Conservation (phyloP, 352 stramenopile species). For the Phytophthora quininea region DNA sequence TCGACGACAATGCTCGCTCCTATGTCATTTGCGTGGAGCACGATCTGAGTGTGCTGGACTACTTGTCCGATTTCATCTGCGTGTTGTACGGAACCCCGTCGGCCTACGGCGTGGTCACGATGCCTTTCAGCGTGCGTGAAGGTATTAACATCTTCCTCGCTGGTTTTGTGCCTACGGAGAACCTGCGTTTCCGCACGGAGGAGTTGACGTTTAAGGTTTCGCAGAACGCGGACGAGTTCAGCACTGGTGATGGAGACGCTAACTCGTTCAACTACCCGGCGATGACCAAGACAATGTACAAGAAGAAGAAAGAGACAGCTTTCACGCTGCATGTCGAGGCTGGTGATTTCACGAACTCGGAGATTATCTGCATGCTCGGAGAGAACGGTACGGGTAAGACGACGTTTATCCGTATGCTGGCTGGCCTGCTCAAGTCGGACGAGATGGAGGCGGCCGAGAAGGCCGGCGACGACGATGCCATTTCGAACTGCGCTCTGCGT, state of each 20-base stretch:
- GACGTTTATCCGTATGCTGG: conserved; percentile 99
- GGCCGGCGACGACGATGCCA: conserved; percentile 67
- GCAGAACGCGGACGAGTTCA: conserved; percentile 91
- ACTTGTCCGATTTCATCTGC: conserved; percentile 99
- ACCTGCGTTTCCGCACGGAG: conserved; percentile 98
- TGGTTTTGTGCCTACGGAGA: conserved; percentile 99
- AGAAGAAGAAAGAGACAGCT: conserved; percentile 91
- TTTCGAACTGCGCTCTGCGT: conserved; percentile 77
- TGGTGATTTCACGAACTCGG: conserved; percentile 97
- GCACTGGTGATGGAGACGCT: conserved; percentile 85
- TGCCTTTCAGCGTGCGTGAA: conserved; percentile 99
- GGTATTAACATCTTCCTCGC: conserved; percentile 99
- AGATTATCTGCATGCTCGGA: conserved; percentile 99
- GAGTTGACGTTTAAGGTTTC: conserved; percentile 99
- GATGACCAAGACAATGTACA: conserved; percentile 99
- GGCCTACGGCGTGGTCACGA: conserved; percentile 99
- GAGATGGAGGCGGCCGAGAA: conserved; percentile 92
- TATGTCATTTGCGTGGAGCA: conserved; percentile 99
- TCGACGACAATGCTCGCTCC: conserved; percentile 85
- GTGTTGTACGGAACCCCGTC: conserved; percentile 98
- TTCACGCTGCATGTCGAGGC: conserved; percentile 99
- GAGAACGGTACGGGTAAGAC: conserved; percentile 99
- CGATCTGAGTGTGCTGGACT: conserved; percentile 99
- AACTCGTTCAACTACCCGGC: conserved; percentile 95
- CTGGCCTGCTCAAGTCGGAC: conserved; percentile 98